Percentiles rank a stretch among this genome's conserved stretches.
These are phyloP conservation scores for Penicillium bialowiezense DNA, from an alignment of 495 filamentous ascomycete genomes.

Conservation along the genomic window DNA sequence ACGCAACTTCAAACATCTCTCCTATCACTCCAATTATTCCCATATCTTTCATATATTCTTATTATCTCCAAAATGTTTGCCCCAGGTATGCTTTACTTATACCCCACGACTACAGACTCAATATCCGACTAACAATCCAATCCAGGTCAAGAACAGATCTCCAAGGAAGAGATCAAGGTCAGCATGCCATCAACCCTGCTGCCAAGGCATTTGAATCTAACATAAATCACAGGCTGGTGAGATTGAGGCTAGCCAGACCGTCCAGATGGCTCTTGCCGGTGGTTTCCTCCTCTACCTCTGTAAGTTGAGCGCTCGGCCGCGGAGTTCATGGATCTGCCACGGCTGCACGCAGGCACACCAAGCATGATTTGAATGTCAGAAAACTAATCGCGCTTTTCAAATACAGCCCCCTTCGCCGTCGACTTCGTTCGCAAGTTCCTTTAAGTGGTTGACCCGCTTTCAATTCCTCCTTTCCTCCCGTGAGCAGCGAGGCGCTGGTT, in stretches of 20 bases:
- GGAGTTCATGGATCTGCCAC: not conserved
- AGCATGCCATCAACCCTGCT: not conserved
- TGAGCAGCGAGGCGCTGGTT: constrained; percentile 2
- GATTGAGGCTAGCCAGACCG: constrained; percentile 63
- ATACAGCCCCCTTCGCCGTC: constrained; percentile 74
- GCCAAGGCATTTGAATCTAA: not conserved
- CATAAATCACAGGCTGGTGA: constrained; percentile 53
- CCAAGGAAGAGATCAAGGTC: constrained; percentile 49
- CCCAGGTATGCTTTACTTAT: constrained; percentile 29
- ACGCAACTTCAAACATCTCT: constrained; percentile 2
- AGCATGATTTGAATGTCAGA: not conserved
- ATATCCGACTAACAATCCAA: not conserved
- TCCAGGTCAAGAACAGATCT: constrained; percentile 44
- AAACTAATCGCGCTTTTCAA: not conserved
- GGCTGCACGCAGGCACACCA: not conserved
- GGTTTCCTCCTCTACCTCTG: constrained; percentile 78
- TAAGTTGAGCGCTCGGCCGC: constrained; percentile 43
- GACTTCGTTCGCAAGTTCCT: constrained; percentile 74
- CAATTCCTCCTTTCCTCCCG: constrained; percentile 1
- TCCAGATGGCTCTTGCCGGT: constrained; percentile 60
- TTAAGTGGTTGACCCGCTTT: constrained; percentile 38
- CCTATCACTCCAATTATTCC: not conserved
- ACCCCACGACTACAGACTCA: too few species aligned
- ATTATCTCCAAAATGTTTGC: constrained; percentile 40
- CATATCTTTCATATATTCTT: constrained; percentile 12